Evolutionary conservation across 2,329 filamentous ascomycete species (phyloP).

Genomic region (Trichoderma arundinaceum): DNA sequence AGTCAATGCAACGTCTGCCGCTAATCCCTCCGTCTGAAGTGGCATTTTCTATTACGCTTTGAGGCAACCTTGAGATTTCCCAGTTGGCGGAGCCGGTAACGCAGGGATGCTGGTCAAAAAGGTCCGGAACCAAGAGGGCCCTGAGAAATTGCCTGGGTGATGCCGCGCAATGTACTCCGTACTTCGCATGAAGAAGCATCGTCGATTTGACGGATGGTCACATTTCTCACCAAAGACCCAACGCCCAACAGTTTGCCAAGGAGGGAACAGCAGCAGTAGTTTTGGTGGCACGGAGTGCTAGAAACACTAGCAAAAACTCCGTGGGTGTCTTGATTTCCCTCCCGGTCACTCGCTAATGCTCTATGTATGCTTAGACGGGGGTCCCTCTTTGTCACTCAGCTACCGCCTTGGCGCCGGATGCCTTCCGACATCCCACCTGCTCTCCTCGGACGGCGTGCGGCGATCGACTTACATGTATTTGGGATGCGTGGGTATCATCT

Average conservation of each 20-base stretch:
- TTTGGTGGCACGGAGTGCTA: background rate
- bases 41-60: background rate
- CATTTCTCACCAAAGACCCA: background rate
- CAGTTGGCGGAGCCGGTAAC: background rate
- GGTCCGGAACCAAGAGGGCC: background rate
- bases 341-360: background rate
- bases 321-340: background rate
- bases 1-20: background rate
- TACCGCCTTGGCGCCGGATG: constrained; percentile 28
- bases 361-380: constrained; percentile 4
- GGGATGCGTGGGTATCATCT: constrained; percentile 14
- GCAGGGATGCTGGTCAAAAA: constrained; percentile 13
- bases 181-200: background rate
- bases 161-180: background rate
- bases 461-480: background rate
- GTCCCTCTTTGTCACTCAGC: constrained; percentile 15
- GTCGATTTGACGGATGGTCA: constrained; percentile 1
- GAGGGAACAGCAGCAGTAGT: constrained; percentile 1
- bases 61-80: background rate
- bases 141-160: background rate
- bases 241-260: background rate
- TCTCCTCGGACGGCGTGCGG: constrained; percentile 5
- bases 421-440: constrained; percentile 26
- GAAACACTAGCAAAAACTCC: background rate
- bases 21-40: background rate